phyloP scores from a whole-genome alignment of 2,329 filamentous ascomycete genomes.

The Waltergamsia citrina region DNA sequence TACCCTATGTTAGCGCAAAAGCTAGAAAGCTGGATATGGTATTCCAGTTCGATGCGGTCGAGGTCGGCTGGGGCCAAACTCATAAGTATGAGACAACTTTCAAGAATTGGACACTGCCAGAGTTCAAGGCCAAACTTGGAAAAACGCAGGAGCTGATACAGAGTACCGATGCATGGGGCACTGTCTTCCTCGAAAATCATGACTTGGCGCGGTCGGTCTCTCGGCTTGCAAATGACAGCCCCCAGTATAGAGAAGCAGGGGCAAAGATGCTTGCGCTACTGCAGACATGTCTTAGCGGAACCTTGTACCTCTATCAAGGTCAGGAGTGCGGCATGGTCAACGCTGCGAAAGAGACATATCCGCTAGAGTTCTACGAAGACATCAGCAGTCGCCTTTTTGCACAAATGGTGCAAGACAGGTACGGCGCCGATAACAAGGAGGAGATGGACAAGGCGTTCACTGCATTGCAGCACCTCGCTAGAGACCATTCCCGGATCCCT shows the following conservation, averaged over 20 bases:
- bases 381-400: slow-evolving; percentile 33
- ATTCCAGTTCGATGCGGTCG: slow-evolving; percentile 51
- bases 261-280: slow-evolving; percentile 38
- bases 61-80: slow-evolving; percentile 35
- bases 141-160: slow-evolving; percentile 41
- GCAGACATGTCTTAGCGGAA: slow-evolving; percentile 28
- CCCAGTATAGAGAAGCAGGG: slow-evolving; percentile 13
- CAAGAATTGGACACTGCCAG: slow-evolving; percentile 16
- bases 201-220: slow-evolving; percentile 48
- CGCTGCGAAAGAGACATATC: slow-evolving; percentile 26
- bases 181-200: slow-evolving; percentile 55
- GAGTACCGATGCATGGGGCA: slow-evolving; percentile 46
- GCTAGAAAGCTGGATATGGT: slow-evolving; percentile 52
- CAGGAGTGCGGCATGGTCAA: slow-evolving; percentile 44
- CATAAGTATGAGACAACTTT: not conserved
- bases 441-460: slow-evolving; percentile 41
- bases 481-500: slow-evolving; percentile 14
- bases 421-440: slow-evolving; percentile 24
- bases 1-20: slow-evolving; percentile 42
- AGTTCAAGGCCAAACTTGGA: slow-evolving; percentile 26
- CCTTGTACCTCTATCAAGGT: slow-evolving; percentile 38
- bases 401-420: slow-evolving; percentile 11
- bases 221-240: slow-evolving; percentile 17
- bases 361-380: slow-evolving; percentile 30
- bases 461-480: slow-evolving; percentile 42